These are phyloP conservation scores for Scedosporium aurantiacum DNA, from an alignment of 2,329 filamentous ascomycete species.

Conservation along the genomic window DNA sequence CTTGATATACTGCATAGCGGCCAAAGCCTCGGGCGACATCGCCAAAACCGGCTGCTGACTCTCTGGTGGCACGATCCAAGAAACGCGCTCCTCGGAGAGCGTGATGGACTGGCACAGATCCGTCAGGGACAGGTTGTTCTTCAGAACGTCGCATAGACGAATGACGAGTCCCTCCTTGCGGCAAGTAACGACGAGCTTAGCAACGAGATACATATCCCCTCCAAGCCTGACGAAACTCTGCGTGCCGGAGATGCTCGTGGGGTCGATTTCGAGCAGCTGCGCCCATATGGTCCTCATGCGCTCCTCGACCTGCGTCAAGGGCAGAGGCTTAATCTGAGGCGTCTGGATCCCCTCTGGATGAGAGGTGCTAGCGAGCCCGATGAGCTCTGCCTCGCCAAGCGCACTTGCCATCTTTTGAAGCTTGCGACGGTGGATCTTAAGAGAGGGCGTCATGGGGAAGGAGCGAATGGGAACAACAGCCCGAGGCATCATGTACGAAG, in stretches of 20 bases:
- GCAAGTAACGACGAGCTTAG: constrained; percentile 31
- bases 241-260: constrained; percentile 26
- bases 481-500: constrained; percentile 32
- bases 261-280: constrained; percentile 25
- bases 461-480: constrained; percentile 36
- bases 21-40: neutral
- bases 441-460: constrained; percentile 36
- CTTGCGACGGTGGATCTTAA: constrained; percentile 38
- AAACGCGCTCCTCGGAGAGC: constrained; percentile 9
- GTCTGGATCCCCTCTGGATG: constrained; percentile 24
- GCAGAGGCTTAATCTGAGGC: constrained; percentile 31
- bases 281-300: constrained; percentile 38
- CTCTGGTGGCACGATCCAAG: neutral
- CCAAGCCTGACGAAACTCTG: constrained; percentile 36
- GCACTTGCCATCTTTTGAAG: constrained; percentile 33
- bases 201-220: constrained; percentile 33
- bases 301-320: constrained; percentile 35
- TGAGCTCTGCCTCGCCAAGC: constrained; percentile 30
- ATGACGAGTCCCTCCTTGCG: constrained; percentile 30
- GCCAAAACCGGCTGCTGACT: neutral
- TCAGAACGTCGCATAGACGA: constrained; percentile 30
- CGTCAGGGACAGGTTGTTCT: constrained; percentile 25
- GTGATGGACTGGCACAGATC: constrained; percentile 31
- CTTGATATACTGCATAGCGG: neutral
- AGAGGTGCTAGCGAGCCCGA: constrained; percentile 26